These are phyloP conservation scores for Aureobasidium sp. DNA, from an alignment of 2,329 filamentous ascomycete species.

Conservation along the genomic window DNA sequence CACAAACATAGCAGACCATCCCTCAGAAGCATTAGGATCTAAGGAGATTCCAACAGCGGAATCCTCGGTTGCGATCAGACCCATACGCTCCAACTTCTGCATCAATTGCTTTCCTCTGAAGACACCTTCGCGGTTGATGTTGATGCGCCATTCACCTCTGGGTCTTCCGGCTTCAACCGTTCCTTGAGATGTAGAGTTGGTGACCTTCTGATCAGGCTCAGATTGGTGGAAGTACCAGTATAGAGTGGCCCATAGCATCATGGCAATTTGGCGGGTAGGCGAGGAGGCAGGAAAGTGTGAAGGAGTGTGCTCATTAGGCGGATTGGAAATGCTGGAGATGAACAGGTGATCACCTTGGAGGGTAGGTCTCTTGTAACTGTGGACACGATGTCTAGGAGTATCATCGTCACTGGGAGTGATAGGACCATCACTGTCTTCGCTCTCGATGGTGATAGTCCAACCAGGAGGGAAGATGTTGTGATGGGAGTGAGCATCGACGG, in stretches of 20 bases:
- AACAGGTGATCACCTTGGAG: constrained; percentile 73
- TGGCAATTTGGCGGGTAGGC: constrained; percentile 80
- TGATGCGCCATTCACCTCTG: constrained; percentile 77
- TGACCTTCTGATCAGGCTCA: constrained; percentile 57
- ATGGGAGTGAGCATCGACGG: constrained; percentile 62
- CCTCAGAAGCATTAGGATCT: constrained; percentile 50
- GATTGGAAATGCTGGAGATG: constrained; percentile 85
- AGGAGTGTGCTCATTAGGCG: constrained; percentile 70
- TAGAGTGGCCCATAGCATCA: constrained; percentile 92
- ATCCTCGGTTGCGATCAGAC: constrained; percentile 67
- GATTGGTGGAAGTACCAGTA: constrained; percentile 98
- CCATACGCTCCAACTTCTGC: constrained; percentile 90
- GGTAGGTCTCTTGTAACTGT: constrained; percentile 66
- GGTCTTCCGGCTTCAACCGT: constrained; percentile 64
- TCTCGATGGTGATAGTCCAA: constrained; percentile 83
- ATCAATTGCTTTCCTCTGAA: constrained; percentile 75
- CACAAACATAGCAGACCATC: constrained; percentile 76
- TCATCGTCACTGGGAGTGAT: constrained; percentile 11
- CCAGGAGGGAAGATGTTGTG: constrained; percentile 70
- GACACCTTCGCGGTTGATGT: constrained; percentile 79
- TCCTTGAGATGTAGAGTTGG: constrained; percentile 52
- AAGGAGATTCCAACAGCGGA: constrained; percentile 57
- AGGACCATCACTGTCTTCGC: constrained; percentile 43
- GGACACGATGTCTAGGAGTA: constrained; percentile 36
- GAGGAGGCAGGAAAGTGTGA: constrained; percentile 71